A percentile compares a stretch with the other conserved stretches of the same genome.
Conservation (phyloP, 106 monocot species). For the Apostasia shenzhenica region DNA sequence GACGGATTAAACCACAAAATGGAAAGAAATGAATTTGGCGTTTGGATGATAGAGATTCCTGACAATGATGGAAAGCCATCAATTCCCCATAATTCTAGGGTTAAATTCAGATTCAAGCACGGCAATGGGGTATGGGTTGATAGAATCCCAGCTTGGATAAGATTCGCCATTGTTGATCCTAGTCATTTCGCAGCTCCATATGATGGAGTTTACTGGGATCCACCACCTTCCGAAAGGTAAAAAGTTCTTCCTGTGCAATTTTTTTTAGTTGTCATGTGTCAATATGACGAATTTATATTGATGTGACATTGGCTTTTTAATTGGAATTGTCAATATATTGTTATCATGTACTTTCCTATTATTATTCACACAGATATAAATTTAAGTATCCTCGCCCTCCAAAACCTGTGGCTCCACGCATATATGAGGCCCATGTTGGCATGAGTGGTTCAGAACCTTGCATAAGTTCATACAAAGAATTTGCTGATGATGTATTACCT, state of each 20-base stretch:
- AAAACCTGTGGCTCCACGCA: slow-evolving; percentile 67
- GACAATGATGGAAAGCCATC: slow-evolving; percentile 41
- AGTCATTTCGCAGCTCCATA: slow-evolving; percentile 76
- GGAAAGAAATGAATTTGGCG: slow-evolving; percentile 80
- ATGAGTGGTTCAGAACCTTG: slow-evolving; percentile 76
- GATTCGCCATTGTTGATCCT: slow-evolving; percentile 68
- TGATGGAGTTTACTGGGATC: slow-evolving; percentile 95
- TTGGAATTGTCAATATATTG: too few species aligned
- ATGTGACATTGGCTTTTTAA: too few species aligned
- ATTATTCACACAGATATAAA: slow-evolving; percentile 40
- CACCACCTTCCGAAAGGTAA: slow-evolving; percentile 77
- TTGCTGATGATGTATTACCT: slow-evolving; percentile 80
- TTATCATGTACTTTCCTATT: neutral
- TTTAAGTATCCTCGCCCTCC: slow-evolving; percentile 74
- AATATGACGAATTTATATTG: too few species aligned
- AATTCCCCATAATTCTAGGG: slow-evolving; percentile 79
- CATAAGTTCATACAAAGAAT: slow-evolving; percentile 74
- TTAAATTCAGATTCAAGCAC: slow-evolving; percentile 86
- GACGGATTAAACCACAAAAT: slow-evolving; percentile 75
- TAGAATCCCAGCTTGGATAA: slow-evolving; percentile 90
- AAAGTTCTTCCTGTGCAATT: neutral
- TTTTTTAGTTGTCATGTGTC: neutral
- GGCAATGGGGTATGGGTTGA: slow-evolving; percentile 76
- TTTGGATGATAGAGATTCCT: slow-evolving; percentile 71
- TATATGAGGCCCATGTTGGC: slow-evolving; percentile 96